Evolutionary conservation across 2,329 filamentous ascomycete species (phyloP), one percentile per base, ranked within the genome.

Genomic region (Grosmannia clavigera): DNA sequence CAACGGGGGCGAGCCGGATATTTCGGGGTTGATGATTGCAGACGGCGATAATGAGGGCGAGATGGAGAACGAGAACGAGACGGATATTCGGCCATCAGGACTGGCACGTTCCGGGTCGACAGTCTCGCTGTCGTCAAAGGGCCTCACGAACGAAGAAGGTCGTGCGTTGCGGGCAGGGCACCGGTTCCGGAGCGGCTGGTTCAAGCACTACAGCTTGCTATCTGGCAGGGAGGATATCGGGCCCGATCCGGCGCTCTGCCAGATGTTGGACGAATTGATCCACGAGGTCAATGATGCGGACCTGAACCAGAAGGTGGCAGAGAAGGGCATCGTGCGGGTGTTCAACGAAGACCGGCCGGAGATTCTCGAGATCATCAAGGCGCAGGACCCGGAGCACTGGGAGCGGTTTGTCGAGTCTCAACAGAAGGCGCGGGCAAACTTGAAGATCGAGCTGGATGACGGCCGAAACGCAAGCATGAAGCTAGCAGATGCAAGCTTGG

Each of bases 321-420:
- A 79, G 51, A 79, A 81, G 65, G 86, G 87, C 0, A 79, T 81
- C 57, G 76, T 87, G 14, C 74, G 76, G 60, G 80, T 83, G 0
- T 84, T 90, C 64, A 78, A 81, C 66, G 81, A 85, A 67, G 71
- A 84, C 64, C 75, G 73, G 61, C 77, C 79, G 19, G 68, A 78
- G 58, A 74, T 84, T 25, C 69, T 79, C 50, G 72, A 74, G 62
- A 67, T 71, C 57, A 68, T 85, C 64, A 76, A 81, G 22, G 81
- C 81, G 5, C 78, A 80, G 33, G 88, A 90, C 64, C 83, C 84
- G 0, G 81, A 84, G 63, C 79, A 87, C 69, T 82, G 88, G 80
- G 78, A 80, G 57, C 72, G 73, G 9, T 82, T 91, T 67, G 77
- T 80, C 29, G 82, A 86, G 70, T 75, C 78, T 46, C 83, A 85